Evolutionary conservation across 1,284 basidiomycete genomes (phyloP).

Genomic region (Fomitopsis pinicola): DNA sequence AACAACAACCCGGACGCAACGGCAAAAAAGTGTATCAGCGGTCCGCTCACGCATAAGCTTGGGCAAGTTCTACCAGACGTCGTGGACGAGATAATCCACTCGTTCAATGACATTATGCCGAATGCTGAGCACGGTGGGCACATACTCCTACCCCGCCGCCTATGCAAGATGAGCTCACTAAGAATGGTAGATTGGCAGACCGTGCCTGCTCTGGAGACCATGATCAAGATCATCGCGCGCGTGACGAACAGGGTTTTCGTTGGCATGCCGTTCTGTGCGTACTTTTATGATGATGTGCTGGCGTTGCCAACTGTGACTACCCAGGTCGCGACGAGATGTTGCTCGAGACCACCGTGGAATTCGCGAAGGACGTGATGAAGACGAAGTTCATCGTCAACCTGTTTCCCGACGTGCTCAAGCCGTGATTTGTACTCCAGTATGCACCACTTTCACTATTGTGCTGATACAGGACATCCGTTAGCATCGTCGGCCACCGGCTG

Average conservation of each 20-base stretch:
- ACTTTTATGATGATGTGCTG: background rate
- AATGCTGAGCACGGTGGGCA: conserved; percentile 10
- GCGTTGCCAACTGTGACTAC: background rate
- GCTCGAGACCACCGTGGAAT: conserved; percentile 28
- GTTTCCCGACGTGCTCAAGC: conserved; percentile 34
- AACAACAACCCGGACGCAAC: background rate
- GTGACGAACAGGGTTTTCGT: conserved; percentile 41
- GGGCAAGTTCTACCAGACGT: conserved; percentile 11
- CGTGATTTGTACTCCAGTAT: background rate
- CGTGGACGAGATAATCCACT: conserved; percentile 11
- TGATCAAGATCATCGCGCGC: conserved; percentile 32
- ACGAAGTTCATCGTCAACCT: conserved; percentile 20
- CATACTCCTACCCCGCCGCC: background rate
- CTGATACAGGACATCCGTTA: background rate
- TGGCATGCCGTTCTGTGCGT: conserved; percentile 36
- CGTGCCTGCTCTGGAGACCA: conserved; percentile 24
- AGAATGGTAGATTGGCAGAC: conserved; percentile 16
- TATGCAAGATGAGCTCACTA: background rate
- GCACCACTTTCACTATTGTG: background rate
- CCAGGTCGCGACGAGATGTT: conserved; percentile 35
- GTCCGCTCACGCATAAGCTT: conserved; percentile 12
- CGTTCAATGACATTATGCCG: conserved; percentile 8
- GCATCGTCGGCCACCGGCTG: background rate
- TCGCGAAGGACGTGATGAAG: conserved; percentile 22
- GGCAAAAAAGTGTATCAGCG: conserved; percentile 9